These are phyloP conservation scores for Aegilops bicornis DNA, from an alignment of 176 grass and related monocot species.

Conservation along the genomic window DNA sequence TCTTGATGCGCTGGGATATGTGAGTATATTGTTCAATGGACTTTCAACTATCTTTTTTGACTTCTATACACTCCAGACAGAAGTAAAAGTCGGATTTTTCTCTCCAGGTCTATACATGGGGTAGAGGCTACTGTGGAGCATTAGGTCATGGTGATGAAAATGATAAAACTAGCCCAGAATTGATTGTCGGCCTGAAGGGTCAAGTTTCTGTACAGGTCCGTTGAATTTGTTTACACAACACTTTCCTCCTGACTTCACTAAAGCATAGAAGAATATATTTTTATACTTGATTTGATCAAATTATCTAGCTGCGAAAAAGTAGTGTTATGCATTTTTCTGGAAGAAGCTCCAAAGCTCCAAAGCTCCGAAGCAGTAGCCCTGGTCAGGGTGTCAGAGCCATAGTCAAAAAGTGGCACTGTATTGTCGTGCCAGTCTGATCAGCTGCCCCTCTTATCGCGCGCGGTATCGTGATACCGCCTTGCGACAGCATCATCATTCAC, in stretches of 20 bases:
- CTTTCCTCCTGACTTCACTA: conserved; percentile 9
- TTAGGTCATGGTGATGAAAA: conserved; percentile 97
- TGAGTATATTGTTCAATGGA: conserved; percentile 37
- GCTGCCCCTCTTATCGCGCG: too few relatives aligned
- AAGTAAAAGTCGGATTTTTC: conserved; percentile 31
- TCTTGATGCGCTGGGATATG: conserved; percentile 80
- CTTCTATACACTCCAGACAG: not conserved
- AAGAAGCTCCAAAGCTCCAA: not conserved
- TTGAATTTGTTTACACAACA: conserved; percentile 16
- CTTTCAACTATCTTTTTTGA: conserved; percentile 15
- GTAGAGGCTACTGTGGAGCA: conserved; percentile 97
- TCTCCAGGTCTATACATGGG: conserved; percentile 95
- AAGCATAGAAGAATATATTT: not conserved
- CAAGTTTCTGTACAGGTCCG: conserved; percentile 92
- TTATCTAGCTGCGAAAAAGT: not conserved
- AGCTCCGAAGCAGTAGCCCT: too few relatives aligned
- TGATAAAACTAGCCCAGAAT: conserved; percentile 90
- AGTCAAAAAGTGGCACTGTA: too few relatives aligned
- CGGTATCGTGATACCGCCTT: too few relatives aligned
- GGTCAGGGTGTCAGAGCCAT: too few relatives aligned
- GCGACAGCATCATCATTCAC: too few relatives aligned
- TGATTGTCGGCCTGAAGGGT: conserved; percentile 63
- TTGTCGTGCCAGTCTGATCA: too few relatives aligned
- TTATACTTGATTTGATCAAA: not conserved
- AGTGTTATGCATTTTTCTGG: not conserved